Evolutionary conservation across 129 eudicot species (phyloP), one percentile per base, ranked within the genome.

Genomic region (Flaveria robusta): DNA sequence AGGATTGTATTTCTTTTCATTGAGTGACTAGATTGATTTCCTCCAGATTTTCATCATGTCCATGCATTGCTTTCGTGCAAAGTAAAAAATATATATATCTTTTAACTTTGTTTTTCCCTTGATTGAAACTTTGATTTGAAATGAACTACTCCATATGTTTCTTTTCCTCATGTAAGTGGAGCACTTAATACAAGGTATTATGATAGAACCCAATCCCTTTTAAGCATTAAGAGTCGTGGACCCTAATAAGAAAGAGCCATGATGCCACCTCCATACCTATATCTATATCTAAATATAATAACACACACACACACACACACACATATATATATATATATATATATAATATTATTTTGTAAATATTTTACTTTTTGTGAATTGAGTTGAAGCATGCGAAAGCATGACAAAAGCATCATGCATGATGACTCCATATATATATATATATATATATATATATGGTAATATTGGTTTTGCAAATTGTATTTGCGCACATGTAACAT

Each of bases 51-150:
- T 68, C 66, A 69, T 66, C 71, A 54, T 80, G 24, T 54, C 72
- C 94, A 86, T 88, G 88, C 90, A 86, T 83, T 81, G 88, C 90
- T 88, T 83, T 88, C 70, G 69, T 60, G 59, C 70, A 55, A 88
- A 88, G 93, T 81, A 66, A 78, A 39, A 66, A 8, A 63, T 27
- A 63, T 19, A 29, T 10, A 64, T 14, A 75, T 68, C 16, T 66
- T 64, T 79, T 41, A 41, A 26, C 60, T 13, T 68, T 77, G 26
- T 70, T 37, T 70, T 29, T 7, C 10, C 63, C n/a, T 7, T 67
- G 52, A 27, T 52, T 12, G 47, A 52, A 58, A 20, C 15, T 41
- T 42, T 26, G 73, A 60, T 34, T 71, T 64, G 52, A 72, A 64
- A 66, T 70, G 77, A 46, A 66, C 41, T 76, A 66, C 65, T 50